phyloP scores from a whole-genome alignment of 1,139 yeast genomes.

The Candida tropicalis region DNA sequence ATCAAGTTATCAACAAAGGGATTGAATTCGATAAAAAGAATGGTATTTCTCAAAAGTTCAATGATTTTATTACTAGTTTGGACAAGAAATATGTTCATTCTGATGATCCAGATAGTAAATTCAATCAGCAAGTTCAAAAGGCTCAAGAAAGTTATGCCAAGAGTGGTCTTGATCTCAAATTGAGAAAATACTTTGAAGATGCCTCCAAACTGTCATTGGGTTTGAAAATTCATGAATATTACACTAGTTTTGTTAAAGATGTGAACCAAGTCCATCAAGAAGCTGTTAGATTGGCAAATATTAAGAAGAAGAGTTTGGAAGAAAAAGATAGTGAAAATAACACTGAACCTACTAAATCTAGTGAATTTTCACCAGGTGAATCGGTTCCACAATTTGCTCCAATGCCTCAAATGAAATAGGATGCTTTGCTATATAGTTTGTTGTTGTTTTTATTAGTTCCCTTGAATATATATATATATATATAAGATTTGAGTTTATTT shows the following conservation, averaged over 20 bases:
- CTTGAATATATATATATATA: too few relatives aligned
- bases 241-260: conserved; percentile 53
- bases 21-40: conserved; percentile 64
- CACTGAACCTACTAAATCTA: not conserved
- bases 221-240: conserved; percentile 38
- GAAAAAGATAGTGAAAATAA: conserved; percentile 18
- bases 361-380: not conserved
- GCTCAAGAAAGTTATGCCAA: conserved; percentile 18
- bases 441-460: not conserved
- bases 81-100: conserved; percentile 58
- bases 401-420: conserved; percentile 3
- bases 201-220: conserved; percentile 42
- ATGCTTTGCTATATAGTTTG: not conserved
- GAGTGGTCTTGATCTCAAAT: conserved; percentile 10
- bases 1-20: conserved; percentile 60
- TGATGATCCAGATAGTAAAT: conserved; percentile 19
- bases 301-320: conserved; percentile 38
- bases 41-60: conserved; percentile 62
- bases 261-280: conserved; percentile 69
- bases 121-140: conserved; percentile 18
- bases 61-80: conserved; percentile 52
- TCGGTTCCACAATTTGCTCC: conserved; percentile 1
- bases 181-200: conserved; percentile 36
- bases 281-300: conserved; percentile 68
- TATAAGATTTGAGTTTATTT: too few relatives aligned